Evolutionary conservation across 257 asterid genomes (phyloP).

Genomic region (Solanum pennellii): DNA sequence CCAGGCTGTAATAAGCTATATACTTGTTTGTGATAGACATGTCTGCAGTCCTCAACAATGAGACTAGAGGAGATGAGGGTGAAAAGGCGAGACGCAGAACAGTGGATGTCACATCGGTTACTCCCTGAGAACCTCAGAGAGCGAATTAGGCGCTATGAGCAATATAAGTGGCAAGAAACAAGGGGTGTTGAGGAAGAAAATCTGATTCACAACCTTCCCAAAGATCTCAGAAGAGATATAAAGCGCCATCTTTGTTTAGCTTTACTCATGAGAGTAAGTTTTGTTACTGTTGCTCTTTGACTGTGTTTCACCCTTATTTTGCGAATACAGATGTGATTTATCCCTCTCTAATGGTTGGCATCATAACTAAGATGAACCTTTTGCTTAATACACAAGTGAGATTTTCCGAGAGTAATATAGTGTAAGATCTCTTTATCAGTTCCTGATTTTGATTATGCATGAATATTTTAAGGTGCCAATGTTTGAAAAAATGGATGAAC

Average conservation of each 20-base stretch:
- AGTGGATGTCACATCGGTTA: conserved; percentile 93
- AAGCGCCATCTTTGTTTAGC: conserved; percentile 91
- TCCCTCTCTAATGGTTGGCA: not conserved
- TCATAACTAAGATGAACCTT: not conserved
- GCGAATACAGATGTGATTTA: not conserved
- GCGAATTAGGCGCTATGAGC: conserved; percentile 82
- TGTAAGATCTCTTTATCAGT: not conserved
- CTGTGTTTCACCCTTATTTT: not conserved
- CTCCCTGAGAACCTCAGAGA: conserved; percentile 74
- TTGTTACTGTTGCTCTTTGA: not conserved
- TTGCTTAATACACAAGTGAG: not conserved
- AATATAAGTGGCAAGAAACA: conserved; percentile 94
- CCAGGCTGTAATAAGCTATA: conserved; percentile 1
- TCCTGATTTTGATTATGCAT: not conserved
- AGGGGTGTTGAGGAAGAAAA: conserved; percentile 92
- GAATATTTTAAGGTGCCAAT: conserved; percentile 63
- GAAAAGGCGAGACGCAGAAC: conserved; percentile 94
- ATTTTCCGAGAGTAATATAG: not conserved
- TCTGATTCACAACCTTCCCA: conserved; percentile 76
- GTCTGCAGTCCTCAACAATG: conserved; percentile 79
- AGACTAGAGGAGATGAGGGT: conserved; percentile 97
- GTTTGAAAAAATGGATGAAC: conserved; percentile 96
- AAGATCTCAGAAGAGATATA: conserved; percentile 91
- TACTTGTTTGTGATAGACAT: conserved; percentile 51
- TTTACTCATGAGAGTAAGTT: conserved; percentile 70